Evolutionary conservation across 2,329 filamentous ascomycete species (phyloP).

Genomic region (Aspergillus puulaauensis): DNA sequence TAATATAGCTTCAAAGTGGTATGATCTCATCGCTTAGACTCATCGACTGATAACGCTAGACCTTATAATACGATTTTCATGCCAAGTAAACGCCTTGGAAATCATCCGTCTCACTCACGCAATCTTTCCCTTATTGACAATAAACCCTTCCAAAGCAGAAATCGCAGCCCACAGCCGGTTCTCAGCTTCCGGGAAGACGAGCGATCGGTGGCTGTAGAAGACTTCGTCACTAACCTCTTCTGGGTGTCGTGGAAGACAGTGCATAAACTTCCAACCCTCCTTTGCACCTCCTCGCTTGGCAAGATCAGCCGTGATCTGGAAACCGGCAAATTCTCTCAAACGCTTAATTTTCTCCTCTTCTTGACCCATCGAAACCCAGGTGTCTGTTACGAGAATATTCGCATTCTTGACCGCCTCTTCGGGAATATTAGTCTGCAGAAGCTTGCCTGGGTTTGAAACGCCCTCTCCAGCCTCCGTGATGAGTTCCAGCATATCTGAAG

Average conservation of each 20-base stretch:
- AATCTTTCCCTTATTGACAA: conserved; percentile 90
- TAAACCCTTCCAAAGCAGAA: conserved; percentile 81
- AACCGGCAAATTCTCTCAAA: conserved; percentile 79
- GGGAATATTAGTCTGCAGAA: conserved; percentile 74
- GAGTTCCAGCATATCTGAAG: conserved; percentile 68
- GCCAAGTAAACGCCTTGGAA: not conserved
- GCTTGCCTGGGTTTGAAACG: conserved; percentile 60
- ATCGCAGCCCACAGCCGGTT: conserved; percentile 92
- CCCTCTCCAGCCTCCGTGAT: conserved; percentile 65
- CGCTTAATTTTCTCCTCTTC: conserved; percentile 79
- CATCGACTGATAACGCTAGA: not conserved
- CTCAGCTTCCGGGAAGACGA: conserved; percentile 93
- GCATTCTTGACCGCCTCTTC: conserved; percentile 83
- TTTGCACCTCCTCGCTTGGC: conserved; percentile 84
- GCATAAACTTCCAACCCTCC: conserved; percentile 94
- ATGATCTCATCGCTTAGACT: not conserved
- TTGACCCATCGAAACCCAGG: conserved; percentile 98
- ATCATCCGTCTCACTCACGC: conserved; percentile 9
- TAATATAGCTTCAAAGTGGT: not conserved
- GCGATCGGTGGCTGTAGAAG: conserved; percentile 79
- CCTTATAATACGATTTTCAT: not conserved
- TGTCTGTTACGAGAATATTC: conserved; percentile 91
- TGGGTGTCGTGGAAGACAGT: conserved; percentile 86
- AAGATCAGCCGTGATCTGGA: conserved; percentile 85
- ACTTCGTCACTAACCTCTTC: conserved; percentile 95